Percentiles rank a stretch among this genome's conserved stretches.
phyloP scores from a whole-genome alignment of 495 filamentous ascomycete genomes.

The Aspergillus cristatus region DNA sequence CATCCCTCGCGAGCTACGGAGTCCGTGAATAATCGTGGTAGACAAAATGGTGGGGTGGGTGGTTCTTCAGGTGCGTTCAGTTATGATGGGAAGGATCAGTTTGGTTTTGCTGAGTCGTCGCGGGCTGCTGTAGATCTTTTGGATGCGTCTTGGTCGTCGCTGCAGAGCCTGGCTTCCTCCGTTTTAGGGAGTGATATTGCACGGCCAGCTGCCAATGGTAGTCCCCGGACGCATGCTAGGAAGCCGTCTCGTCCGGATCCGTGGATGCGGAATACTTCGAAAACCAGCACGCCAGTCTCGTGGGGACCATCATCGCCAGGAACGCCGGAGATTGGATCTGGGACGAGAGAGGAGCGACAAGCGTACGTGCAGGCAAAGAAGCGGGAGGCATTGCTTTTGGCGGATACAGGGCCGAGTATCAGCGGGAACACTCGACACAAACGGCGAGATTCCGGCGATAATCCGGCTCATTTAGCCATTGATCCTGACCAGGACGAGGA shows the following conservation, averaged over 20 bases:
- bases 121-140: conserved; percentile 34
- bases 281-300: conserved; percentile 25
- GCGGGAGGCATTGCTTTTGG: conserved; percentile 48
- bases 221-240: conserved; percentile 21
- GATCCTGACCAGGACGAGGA: conserved; percentile 55
- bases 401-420: conserved; percentile 39
- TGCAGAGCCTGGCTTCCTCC: conserved; percentile 45
- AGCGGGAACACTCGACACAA: conserved; percentile 44
- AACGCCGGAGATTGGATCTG: conserved; percentile 38
- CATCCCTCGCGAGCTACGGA: conserved; percentile 33
- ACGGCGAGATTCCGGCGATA: conserved; percentile 50
- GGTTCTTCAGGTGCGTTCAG: conserved; percentile 19
- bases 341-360: conserved; percentile 47
- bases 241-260: conserved; percentile 38
- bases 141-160: conserved; percentile 45
- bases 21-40: conserved; percentile 9
- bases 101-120: conserved; percentile 20
- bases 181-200: conserved; percentile 39
- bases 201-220: conserved; percentile 21
- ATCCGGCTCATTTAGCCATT: conserved; percentile 19
- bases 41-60: conserved; percentile 11
- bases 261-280: conserved; percentile 29
- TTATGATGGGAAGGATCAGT: conserved; percentile 15
- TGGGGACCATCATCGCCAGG: conserved; percentile 47
- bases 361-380: conserved; percentile 53